Percentiles rank a stretch among this genome's conserved stretches.
Evolutionary conservation across 441 rosid genomes (phyloP).

Genomic region (Erodium texanum): DNA sequence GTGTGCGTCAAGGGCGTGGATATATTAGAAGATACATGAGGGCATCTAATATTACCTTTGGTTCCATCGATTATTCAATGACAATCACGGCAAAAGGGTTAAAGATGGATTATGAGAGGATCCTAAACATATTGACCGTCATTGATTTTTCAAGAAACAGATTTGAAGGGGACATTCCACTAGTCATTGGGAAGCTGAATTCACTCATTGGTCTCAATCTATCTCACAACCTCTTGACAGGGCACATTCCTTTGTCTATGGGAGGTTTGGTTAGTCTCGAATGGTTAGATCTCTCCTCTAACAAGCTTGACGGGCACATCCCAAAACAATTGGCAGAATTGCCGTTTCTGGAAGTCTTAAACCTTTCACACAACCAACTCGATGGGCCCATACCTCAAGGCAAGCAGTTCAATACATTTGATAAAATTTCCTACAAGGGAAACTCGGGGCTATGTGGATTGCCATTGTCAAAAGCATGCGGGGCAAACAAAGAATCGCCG

Average conservation of each 20-base stretch:
- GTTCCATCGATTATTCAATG: background rate
- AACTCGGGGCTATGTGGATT: no score
- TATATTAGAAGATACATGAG: no score
- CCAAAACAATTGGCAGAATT: constrained; percentile 15
- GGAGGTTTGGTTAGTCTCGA: constrained; percentile 17
- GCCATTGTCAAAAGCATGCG: no score
- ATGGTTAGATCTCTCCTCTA: constrained; percentile 23
- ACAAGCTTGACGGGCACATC: constrained; percentile 19
- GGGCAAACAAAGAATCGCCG: no score
- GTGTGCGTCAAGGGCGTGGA: background rate
- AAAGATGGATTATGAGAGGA: background rate
- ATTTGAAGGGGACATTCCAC: constrained; percentile 18
- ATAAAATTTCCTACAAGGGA: no score
- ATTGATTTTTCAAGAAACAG: background rate
- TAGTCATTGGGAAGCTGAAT: constrained; percentile 11
- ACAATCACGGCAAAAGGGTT: background rate
- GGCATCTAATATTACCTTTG: no score
- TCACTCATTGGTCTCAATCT: constrained; percentile 21
- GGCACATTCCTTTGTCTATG: constrained; percentile 19
- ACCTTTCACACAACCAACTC: constrained; percentile 18
- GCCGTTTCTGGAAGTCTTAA: constrained; percentile 16
- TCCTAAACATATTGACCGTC: no score
- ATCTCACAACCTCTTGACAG: constrained; percentile 19
- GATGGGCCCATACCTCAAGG: constrained; percentile 18
- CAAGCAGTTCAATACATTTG: no score